A percentile compares a stretch with the other conserved stretches of the same genome.
Evolutionary conservation across 441 rosid genomes (phyloP).

Genomic region (Hura crepitans): DNA sequence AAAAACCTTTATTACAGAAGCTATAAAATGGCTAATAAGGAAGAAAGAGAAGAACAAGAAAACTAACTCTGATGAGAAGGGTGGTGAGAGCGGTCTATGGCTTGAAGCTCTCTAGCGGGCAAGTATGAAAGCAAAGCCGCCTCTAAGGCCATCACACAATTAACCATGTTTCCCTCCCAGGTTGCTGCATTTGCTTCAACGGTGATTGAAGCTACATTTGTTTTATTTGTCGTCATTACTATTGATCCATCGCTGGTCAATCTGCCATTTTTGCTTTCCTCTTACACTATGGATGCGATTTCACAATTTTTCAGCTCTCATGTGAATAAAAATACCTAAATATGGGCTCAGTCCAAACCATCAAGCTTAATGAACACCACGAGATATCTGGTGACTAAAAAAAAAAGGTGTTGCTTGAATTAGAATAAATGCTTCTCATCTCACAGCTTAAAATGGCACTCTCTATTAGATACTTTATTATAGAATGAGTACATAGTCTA

Average conservation of each 20-base stretch:
- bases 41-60: background rate
- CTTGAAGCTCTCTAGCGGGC: conserved; percentile 94
- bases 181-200: conserved; percentile 24
- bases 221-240: conserved; percentile 19
- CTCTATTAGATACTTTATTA: conserved; percentile 55
- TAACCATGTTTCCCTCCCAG: conserved; percentile 51
- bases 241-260: conserved; percentile 33
- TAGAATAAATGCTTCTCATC: conserved; percentile 93
- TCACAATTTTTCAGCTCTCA: background rate
- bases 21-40: background rate
- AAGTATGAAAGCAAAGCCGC: conserved; percentile 91
- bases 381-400: no score
- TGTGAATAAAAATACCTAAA: background rate
- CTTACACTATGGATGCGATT: background rate
- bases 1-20: background rate
- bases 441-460: conserved; percentile 89
- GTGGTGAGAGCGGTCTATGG: conserved; percentile 82
- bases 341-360: no score
- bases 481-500: conserved; percentile 84
- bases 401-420: no score
- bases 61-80: conserved; percentile 87
- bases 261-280: conserved; percentile 26
- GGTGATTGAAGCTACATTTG: conserved; percentile 38
- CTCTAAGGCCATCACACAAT: conserved; percentile 69
- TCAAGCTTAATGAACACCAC: no score